Conservation (phyloP, 202 grass and related monocot genomes). For the Zoysia matrella region DNA sequence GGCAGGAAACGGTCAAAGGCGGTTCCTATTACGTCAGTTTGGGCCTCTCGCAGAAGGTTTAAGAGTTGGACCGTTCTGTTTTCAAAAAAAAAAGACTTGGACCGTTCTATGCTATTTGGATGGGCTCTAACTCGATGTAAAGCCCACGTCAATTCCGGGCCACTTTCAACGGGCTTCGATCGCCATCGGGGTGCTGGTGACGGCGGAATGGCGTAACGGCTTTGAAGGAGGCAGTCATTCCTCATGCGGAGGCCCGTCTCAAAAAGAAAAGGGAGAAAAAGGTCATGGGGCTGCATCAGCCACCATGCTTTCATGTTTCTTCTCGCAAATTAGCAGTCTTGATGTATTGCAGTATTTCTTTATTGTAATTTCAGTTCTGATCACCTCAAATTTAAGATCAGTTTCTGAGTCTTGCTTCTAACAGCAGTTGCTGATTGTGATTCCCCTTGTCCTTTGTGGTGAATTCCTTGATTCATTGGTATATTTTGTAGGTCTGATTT, state of each 20-base stretch:
- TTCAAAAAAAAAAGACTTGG: too few relatives aligned
- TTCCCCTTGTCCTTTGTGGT: background rate
- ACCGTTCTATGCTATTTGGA: too few relatives aligned
- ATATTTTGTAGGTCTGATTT: too few relatives aligned
- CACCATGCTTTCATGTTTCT: background rate
- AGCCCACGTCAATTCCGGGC: too few relatives aligned
- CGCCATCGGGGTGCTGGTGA: background rate
- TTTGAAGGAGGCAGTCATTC: too few relatives aligned
- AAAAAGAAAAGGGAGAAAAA: too few relatives aligned
- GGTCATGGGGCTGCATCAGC: background rate
- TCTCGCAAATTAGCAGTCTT: background rate
- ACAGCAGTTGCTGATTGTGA: too few relatives aligned
- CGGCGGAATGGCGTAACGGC: background rate
- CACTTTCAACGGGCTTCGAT: too few relatives aligned
- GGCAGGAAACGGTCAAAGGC: constrained; percentile 2
- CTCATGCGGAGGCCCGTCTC: too few relatives aligned
- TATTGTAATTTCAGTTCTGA: background rate
- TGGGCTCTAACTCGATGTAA: too few relatives aligned
- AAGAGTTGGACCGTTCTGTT: too few relatives aligned
- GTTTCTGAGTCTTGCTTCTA: background rate
- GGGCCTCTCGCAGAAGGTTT: background rate
- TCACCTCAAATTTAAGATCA: background rate
- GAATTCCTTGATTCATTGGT: too few relatives aligned
- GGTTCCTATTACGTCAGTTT: background rate
- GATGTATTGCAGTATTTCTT: background rate